Percentiles rank a stretch among this genome's conserved stretches.
Evolutionary conservation across 202 grass and related monocot genomes (phyloP).

Genomic region (Bolboschoenoplectus hybrid): DNA sequence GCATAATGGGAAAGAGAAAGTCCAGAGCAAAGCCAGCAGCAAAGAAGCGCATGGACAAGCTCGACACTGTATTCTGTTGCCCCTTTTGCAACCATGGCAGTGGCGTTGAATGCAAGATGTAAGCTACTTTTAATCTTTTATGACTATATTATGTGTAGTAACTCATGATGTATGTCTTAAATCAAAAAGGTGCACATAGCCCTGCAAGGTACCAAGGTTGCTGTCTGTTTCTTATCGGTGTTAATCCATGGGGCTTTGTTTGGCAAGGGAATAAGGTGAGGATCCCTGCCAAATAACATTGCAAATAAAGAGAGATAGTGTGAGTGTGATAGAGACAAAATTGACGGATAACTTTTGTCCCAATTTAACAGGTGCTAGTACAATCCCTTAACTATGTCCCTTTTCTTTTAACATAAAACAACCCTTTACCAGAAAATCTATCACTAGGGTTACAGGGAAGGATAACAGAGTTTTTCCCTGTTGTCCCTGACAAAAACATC

Average conservation of each 20-base stretch:
- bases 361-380: too few species aligned
- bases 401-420: background rate
- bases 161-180: background rate
- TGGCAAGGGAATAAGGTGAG: too few species aligned
- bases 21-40: slow-evolving; percentile 76
- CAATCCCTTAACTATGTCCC: too few species aligned
- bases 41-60: slow-evolving; percentile 98
- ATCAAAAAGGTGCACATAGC: background rate
- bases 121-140: slow-evolving; percentile 26
- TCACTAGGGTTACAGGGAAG: background rate
- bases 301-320: too few species aligned
- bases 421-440: background rate
- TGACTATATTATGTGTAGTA: background rate
- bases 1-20: slow-evolving; percentile 91
- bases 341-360: too few species aligned
- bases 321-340: too few species aligned
- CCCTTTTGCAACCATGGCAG: slow-evolving; percentile 97
- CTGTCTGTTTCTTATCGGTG: too few species aligned
- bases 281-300: too few species aligned
- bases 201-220: too few species aligned
- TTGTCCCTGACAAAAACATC: too few species aligned
- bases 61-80: slow-evolving; percentile 84
- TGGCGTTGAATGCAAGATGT: slow-evolving; percentile 94
- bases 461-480: background rate
- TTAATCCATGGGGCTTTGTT: too few species aligned